Percentiles rank a stretch among this genome's conserved stretches.
phyloP scores from a whole-genome alignment of 2,329 filamentous ascomycete genomes.

The Beauveria sp. region DNA sequence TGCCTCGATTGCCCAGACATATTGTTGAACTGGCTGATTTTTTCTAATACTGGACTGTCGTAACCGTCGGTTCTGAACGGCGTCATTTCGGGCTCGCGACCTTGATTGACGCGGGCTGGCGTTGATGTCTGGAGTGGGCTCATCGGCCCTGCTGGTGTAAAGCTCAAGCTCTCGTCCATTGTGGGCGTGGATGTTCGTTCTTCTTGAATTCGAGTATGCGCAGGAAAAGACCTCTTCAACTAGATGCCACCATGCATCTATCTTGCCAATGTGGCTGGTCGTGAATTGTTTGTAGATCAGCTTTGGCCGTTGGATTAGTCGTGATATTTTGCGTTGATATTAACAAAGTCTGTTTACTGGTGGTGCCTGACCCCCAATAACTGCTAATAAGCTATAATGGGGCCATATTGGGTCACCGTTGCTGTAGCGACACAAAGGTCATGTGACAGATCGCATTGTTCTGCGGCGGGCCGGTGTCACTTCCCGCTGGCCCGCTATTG shows the following conservation, averaged over 20 bases:
- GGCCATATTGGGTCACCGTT: slow-evolving; percentile 9
- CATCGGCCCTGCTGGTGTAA: slow-evolving; percentile 46
- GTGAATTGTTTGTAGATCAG: neutral
- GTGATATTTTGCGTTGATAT: slow-evolving; percentile 5
- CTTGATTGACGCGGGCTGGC: slow-evolving; percentile 55
- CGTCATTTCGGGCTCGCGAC: slow-evolving; percentile 29
- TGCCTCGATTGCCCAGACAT: slow-evolving; percentile 54
- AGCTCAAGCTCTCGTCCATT: slow-evolving; percentile 17
- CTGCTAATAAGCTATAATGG: neutral
- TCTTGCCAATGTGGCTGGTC: neutral
- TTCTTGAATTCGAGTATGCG: neutral
- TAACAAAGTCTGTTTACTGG: slow-evolving; percentile 9
- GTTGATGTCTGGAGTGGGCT: slow-evolving; percentile 52
- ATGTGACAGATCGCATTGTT: slow-evolving; percentile 6
- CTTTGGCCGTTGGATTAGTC: neutral
- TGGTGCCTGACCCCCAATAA: slow-evolving; percentile 1
- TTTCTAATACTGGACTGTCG: slow-evolving; percentile 56
- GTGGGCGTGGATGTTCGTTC: neutral
- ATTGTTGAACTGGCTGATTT: slow-evolving; percentile 66
- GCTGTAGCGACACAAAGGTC: slow-evolving; percentile 10
- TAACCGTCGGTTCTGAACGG: slow-evolving; percentile 33
- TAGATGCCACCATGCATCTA: neutral
- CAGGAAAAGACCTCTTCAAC: neutral
- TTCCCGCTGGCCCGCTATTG: slow-evolving; percentile 4
- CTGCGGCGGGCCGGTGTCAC: slow-evolving; percentile 1